phyloP scores from a whole-genome alignment of 2,329 filamentous ascomycete genomes.

The Dryadomyces sulphureus region DNA sequence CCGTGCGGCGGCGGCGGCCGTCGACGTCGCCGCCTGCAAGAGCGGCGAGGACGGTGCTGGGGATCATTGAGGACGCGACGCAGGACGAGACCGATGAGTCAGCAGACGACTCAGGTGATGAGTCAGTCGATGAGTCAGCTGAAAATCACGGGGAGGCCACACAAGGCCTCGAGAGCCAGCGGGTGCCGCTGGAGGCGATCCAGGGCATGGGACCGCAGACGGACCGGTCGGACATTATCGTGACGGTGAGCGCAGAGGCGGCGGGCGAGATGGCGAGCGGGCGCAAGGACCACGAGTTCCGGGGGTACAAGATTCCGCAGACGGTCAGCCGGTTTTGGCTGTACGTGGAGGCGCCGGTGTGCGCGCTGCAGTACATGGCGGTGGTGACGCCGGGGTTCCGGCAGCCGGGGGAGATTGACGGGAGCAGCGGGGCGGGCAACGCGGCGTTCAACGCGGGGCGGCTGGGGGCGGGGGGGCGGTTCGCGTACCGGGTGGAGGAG shows the following conservation, averaged over 20 bases:
- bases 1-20: neutral
- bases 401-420: conserved; percentile 30
- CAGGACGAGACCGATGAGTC: neutral
- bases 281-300: conserved; percentile 37
- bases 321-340: conserved; percentile 48
- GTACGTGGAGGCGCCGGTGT: conserved; percentile 31
- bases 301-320: conserved; percentile 38
- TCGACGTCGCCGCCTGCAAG: neutral
- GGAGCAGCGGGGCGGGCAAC: conserved; percentile 32
- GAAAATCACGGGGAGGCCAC: conserved; percentile 7
- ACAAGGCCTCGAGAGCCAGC: conserved; percentile 30
- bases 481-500: conserved; percentile 38
- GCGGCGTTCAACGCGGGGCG: conserved; percentile 31
- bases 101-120: no score
- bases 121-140: no score
- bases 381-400: conserved; percentile 29
- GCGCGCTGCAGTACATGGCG: conserved; percentile 44
- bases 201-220: conserved; percentile 31
- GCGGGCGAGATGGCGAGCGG: conserved; percentile 34
- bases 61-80: neutral
- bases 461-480: conserved; percentile 17
- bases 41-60: neutral
- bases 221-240: conserved; percentile 36
- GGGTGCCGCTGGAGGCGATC: conserved; percentile 34
- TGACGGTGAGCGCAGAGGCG: conserved; percentile 31